Evolutionary conservation across 805 yeast genomes (phyloP).

Genomic region (Wickerhamomyces kurtzmanii): DNA sequence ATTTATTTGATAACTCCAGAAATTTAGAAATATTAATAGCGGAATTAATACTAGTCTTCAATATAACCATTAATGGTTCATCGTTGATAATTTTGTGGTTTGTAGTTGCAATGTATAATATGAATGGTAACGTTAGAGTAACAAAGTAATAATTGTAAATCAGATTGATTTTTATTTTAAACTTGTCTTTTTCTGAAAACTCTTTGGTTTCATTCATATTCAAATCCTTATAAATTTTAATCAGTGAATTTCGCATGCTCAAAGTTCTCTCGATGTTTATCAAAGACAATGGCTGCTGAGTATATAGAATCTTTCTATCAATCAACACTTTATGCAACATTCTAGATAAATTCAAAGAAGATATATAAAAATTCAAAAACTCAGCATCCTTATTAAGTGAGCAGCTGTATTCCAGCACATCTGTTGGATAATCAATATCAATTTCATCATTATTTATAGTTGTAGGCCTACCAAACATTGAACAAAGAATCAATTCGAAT

Average conservation of each 20-base stretch:
- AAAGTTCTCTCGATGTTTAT: slow-evolving; percentile 30
- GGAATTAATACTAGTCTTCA: slow-evolving; percentile 29
- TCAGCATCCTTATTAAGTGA: slow-evolving; percentile 19
- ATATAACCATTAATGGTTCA: slow-evolving; percentile 29
- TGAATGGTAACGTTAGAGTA: slow-evolving; percentile 31
- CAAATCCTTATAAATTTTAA: slow-evolving; percentile 23
- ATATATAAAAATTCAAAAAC: slow-evolving; percentile 19
- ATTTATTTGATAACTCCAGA: slow-evolving; percentile 21
- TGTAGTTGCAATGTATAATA: slow-evolving; percentile 27
- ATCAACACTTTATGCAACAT: slow-evolving; percentile 29
- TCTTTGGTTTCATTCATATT: slow-evolving; percentile 16
- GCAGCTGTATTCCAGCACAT: slow-evolving; percentile 6
- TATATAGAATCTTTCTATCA: slow-evolving; percentile 23
- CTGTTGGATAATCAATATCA: slow-evolving; percentile 28
- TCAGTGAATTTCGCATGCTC: slow-evolving; percentile 23
- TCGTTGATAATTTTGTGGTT: slow-evolving; percentile 25
- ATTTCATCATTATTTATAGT: slow-evolving; percentile 34
- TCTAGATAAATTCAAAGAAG: slow-evolving; percentile 24
- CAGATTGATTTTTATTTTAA: slow-evolving; percentile 29
- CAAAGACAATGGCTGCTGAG: slow-evolving; percentile 28
- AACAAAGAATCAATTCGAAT: slow-evolving; percentile 28
- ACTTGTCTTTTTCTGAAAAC: slow-evolving; percentile 25
- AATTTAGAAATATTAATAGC: slow-evolving; percentile 29
- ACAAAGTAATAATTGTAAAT: slow-evolving; percentile 31
- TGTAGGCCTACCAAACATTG: slow-evolving; percentile 36